phyloP scores from a whole-genome alignment of 352 stramenopile genomes.

The Thalassiosira gravida region DNA sequence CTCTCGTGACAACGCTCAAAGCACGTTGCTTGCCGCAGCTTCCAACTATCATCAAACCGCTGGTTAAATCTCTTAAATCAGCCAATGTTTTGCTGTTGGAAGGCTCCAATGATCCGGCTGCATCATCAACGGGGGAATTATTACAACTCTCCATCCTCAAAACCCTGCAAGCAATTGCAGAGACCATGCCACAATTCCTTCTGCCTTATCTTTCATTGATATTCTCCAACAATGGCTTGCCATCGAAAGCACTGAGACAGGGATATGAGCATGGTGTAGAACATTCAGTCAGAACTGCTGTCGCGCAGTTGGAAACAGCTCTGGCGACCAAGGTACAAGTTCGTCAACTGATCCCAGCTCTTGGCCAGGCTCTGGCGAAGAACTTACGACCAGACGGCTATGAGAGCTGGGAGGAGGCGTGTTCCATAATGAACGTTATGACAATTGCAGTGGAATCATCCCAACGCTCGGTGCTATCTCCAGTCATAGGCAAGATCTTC shows the following conservation, averaged over 20 bases:
- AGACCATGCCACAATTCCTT: slow-evolving; percentile 80
- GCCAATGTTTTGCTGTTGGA: too few species aligned
- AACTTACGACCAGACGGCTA: slow-evolving; percentile 25
- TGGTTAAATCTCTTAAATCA: slow-evolving; percentile 53
- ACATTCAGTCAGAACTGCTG: slow-evolving; percentile 34
- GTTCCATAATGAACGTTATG: slow-evolving; percentile 59
- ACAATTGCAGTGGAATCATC: slow-evolving; percentile 63
- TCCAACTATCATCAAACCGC: slow-evolving; percentile 68
- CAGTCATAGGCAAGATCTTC: slow-evolving; percentile 67
- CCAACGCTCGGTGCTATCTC: slow-evolving; percentile 54
- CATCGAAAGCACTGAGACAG: slow-evolving; percentile 53
- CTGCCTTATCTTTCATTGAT: slow-evolving; percentile 68
- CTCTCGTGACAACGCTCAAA: slow-evolving; percentile 68
- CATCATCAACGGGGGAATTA: too few species aligned
- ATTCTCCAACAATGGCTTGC: slow-evolving; percentile 60
- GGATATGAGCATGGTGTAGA: slow-evolving; percentile 32
- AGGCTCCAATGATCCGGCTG: too few species aligned
- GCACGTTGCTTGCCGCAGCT: slow-evolving; percentile 66
- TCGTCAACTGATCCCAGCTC: slow-evolving; percentile 70
- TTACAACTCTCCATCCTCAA: slow-evolving; percentile 67
- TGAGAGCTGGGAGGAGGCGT: slow-evolving; percentile 47
- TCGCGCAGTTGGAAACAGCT: slow-evolving; percentile 45
- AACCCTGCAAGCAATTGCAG: slow-evolving; percentile 57
- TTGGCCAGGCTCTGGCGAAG: slow-evolving; percentile 40
- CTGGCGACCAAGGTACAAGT: slow-evolving; percentile 65